Evolutionary conservation across 352 stramenopile genomes (phyloP), one percentile per base, ranked within the genome.

Genomic region (Globisporangium takayamanum): DNA sequence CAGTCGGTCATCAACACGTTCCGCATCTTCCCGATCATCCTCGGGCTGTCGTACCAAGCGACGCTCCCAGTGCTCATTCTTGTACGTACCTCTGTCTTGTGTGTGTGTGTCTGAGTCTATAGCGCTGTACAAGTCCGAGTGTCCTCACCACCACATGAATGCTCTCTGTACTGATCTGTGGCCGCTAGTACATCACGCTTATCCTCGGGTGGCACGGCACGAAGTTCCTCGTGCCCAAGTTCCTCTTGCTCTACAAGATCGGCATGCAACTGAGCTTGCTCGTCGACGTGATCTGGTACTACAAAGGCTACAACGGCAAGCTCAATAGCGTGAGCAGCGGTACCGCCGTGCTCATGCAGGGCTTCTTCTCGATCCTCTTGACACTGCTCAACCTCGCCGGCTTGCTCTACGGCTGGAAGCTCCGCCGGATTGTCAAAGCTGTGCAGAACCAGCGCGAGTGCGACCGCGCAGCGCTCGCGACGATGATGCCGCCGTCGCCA

Each of bases 161-260:
- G 53, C 11, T 33, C 41, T 26, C 12, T 64, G 16, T 39, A 36
- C 15, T 26, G 15, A 12, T 60, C 26, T 37, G n/a, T 30, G 6
- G 5, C 5, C 22, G 20, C 11, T 57, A 87, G 77, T 94, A 93
- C 59, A 64, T 94, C 30, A 95, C 86, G 41, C 63, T 95, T 22
- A 84, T 95, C 62, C 73, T 95, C 58, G 86, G 86, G 8, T 95
- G 86, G 86, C 86, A 95, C 63, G 86, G 86, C 55, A 88, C 78
- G n/a, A 94, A 92, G 55, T 93, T 93, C 68, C 70, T 95, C 22
- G 78, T 87, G 28, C 80, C 82, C 42, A 88, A 89, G 58, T 95
- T 92, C 60, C 61, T 95, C 57, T 73, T 95, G 26, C 80, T 88
- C 55, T 95, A 94, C 77, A 95, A 95, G 65, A 88, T 95, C 45